Evolutionary conservation across 768 basidiomycete species (phyloP).

Genomic region (Scleroderma bovista): DNA sequence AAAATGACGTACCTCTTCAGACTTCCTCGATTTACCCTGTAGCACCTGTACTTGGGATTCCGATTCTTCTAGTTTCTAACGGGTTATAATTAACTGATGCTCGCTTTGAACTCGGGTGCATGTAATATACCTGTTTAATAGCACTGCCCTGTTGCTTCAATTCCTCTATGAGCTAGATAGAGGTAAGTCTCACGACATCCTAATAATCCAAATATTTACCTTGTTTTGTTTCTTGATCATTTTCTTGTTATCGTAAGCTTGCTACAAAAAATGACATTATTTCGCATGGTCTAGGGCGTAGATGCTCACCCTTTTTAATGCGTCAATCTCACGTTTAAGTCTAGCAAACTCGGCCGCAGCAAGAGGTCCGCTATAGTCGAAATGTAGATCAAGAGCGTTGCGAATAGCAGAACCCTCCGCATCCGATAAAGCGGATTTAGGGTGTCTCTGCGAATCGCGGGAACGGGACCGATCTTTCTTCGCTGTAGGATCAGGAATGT

Average conservation of each 20-base stretch:
- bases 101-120: neutral
- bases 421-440: conserved; percentile 26
- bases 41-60: conserved; percentile 40
- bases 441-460: conserved; percentile 22
- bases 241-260: conserved; percentile 44
- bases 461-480: conserved; percentile 34
- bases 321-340: conserved; percentile 53
- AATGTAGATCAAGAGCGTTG: conserved; percentile 9
- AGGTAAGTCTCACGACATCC: conserved; percentile 1
- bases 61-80: conserved; percentile 41
- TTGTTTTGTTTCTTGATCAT: conserved; percentile 50
- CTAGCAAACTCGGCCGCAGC: conserved; percentile 47
- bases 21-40: conserved; percentile 43
- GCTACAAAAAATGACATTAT: conserved; percentile 16
- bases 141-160: conserved; percentile 38
- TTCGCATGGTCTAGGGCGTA: neutral
- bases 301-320: conserved; percentile 39
- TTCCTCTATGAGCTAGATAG: conserved; percentile 47
- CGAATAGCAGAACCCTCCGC: conserved; percentile 19
- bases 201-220: conserved; percentile 28
- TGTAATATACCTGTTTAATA: conserved; percentile 32
- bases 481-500: neutral
- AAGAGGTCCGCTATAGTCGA: conserved; percentile 30
- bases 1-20: conserved; percentile 47
- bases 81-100: conserved; percentile 1